A percentile compares a stretch with the other conserved stretches of the same genome.
Evolutionary conservation across 2,329 filamentous ascomycete species (phyloP).

Genomic region (Hypomyces perniciosus): DNA sequence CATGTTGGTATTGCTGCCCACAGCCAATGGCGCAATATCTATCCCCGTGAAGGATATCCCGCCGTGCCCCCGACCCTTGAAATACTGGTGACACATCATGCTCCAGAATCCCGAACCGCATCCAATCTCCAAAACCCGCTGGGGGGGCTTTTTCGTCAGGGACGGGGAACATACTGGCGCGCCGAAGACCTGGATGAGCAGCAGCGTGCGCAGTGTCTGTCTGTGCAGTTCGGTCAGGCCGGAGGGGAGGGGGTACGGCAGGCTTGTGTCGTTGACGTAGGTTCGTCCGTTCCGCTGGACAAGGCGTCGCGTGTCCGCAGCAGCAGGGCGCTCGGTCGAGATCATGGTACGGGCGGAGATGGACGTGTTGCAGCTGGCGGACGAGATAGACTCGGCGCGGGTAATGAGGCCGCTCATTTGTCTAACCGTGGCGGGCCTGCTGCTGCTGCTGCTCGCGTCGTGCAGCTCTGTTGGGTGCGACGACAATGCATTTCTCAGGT

Average conservation of each 20-base stretch:
- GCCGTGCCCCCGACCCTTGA: constrained; percentile 59
- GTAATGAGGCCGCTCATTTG: constrained; percentile 30
- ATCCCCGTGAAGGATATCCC: constrained; percentile 75
- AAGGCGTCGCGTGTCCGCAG: constrained; percentile 51
- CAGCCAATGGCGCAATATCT: constrained; percentile 69
- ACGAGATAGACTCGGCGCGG: constrained; percentile 42
- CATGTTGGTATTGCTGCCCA: constrained; percentile 27
- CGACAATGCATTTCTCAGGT: constrained; percentile 30
- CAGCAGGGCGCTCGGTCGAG: constrained; percentile 42
- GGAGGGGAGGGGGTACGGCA: constrained; percentile 79
- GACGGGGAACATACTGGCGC: constrained; percentile 69
- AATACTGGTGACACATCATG: constrained; percentile 77
- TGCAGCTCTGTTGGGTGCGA: constrained; percentile 26
- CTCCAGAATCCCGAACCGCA: constrained; percentile 91
- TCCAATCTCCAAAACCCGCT: constrained; percentile 75
- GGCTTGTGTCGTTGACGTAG: constrained; percentile 67
- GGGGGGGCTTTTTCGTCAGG: constrained; percentile 61
- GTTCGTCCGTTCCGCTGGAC: constrained; percentile 71
- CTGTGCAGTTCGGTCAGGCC: constrained; percentile 83
- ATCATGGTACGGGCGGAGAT: constrained; percentile 41
- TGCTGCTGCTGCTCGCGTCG: constrained; percentile 17
- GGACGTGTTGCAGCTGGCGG: constrained; percentile 38
- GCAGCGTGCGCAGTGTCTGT: constrained; percentile 76
- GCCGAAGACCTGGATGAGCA: constrained; percentile 76
- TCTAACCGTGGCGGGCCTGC: constrained; percentile 22